Conservation (phyloP, 352 stramenopile species). For the Thraustochytrium sp. region DNA sequence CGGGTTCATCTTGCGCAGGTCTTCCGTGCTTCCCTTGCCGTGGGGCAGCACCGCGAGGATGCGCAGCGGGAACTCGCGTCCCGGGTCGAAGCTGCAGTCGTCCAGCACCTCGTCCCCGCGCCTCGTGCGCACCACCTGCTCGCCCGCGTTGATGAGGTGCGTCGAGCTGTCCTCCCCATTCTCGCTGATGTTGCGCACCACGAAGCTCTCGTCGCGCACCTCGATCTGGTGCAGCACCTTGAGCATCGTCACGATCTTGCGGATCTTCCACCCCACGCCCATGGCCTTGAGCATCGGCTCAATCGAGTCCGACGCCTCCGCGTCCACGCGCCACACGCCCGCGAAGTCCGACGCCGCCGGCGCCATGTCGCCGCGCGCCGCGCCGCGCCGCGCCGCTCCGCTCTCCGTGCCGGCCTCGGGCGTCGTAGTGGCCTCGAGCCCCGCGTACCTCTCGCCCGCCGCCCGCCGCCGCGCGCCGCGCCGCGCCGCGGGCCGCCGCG, state of each 20-base stretch:
- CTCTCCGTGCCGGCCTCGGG: too few relatives aligned
- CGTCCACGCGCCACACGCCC: neutral
- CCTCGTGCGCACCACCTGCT: neutral
- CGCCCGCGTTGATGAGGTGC: constrained; percentile 20
- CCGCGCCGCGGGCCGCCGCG: too few relatives aligned
- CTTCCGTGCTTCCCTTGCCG: neutral
- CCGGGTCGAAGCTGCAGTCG: neutral
- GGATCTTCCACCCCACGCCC: constrained; percentile 32
- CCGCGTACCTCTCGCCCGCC: too few relatives aligned
- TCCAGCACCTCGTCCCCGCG: constrained; percentile 21
- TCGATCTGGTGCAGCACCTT: constrained; percentile 39
- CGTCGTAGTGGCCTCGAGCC: too few relatives aligned
- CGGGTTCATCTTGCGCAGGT: neutral
- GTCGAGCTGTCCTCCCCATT: constrained; percentile 13
- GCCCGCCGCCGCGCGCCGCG: too few relatives aligned
- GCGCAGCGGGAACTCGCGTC: neutral
- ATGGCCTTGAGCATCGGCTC: constrained; percentile 41
- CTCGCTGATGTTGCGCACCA: constrained; percentile 30
- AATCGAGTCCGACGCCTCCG: constrained; percentile 15
- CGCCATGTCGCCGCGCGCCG: too few relatives aligned
- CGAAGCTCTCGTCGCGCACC: neutral
- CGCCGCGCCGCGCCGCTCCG: too few relatives aligned
- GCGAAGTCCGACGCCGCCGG: neutral
- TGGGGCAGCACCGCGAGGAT: constrained; percentile 13
- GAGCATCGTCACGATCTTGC: constrained; percentile 38